Conservation (phyloP, 2,329 filamentous ascomycete species). For the Sarocladium kiliense region DNA sequence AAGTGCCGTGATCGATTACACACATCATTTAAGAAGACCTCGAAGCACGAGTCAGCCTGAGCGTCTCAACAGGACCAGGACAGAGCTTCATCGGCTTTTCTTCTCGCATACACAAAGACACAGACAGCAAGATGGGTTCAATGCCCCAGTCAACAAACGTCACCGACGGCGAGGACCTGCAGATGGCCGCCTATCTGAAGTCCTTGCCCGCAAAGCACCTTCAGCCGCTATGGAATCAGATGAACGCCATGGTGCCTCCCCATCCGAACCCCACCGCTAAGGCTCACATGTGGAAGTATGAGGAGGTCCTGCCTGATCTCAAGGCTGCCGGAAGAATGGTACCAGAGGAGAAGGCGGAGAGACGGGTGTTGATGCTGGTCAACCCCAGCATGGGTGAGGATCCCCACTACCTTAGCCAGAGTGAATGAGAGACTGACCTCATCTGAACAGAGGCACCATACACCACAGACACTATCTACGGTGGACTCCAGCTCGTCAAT, state of each 20-base stretch:
- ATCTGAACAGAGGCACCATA: constrained; percentile 38
- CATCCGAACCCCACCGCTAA: constrained; percentile 36
- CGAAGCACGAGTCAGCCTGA: too few relatives aligned
- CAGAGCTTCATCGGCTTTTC: too few relatives aligned
- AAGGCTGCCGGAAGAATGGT: constrained; percentile 28
- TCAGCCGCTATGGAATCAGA: constrained; percentile 43
- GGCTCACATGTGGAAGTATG: constrained; percentile 35
- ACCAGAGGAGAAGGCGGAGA: constrained; percentile 34
- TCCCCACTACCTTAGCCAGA: not conserved
- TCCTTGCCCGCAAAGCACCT: constrained; percentile 23
- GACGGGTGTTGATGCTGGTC: constrained; percentile 35
- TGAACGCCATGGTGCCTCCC: constrained; percentile 36
- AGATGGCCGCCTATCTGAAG: not conserved
- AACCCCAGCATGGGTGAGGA: constrained; percentile 43
- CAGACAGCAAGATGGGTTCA: not conserved
- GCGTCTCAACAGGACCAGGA: too few relatives aligned
- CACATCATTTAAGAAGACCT: too few relatives aligned
- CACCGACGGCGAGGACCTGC: not conserved
- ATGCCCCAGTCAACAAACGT: not conserved
- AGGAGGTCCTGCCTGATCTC: constrained; percentile 28
- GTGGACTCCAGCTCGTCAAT: constrained; percentile 51
- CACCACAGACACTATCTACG: constrained; percentile 54
- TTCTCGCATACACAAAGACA: not conserved
- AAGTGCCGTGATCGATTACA: not conserved
- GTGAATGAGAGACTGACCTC: not conserved